These are phyloP conservation scores for Saprolegnia parasitica DNA, from an alignment of 352 stramenopile species.

Conservation along the genomic window DNA sequence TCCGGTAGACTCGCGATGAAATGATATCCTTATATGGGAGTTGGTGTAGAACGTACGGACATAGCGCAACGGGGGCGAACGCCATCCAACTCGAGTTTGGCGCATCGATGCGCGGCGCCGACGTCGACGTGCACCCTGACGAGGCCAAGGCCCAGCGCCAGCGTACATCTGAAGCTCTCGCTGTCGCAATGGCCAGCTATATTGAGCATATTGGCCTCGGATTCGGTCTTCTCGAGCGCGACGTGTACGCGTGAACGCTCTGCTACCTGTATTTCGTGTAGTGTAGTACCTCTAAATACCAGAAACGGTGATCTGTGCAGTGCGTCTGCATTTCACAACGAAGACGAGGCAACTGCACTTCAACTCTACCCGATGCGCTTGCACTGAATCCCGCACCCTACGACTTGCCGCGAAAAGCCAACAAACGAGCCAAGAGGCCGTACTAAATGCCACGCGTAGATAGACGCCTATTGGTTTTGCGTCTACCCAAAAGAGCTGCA, in stretches of 20 bases:
- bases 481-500: no score
- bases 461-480: no score
- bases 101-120: conserved; percentile 20
- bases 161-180: conserved; percentile 8
- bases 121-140: conserved; percentile 21
- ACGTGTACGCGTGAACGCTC: no score
- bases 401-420: no score
- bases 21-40: neutral
- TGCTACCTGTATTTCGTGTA: neutral
- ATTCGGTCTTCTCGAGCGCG: neutral
- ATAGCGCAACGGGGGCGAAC: neutral
- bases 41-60: conserved; percentile 21
- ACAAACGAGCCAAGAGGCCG: no score
- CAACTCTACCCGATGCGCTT: neutral
- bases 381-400: no score
- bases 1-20: neutral
- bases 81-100: conserved; percentile 26
- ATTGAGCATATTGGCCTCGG: neutral
- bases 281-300: neutral
- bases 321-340: neutral
- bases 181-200: conserved; percentile 10
- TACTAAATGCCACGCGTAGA: no score
- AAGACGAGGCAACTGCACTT: neutral
- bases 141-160: neutral
- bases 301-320: neutral